Evolutionary conservation across 2,329 filamentous ascomycete genomes (phyloP).

Genomic region (Magnaporthiopsis incrustans): DNA sequence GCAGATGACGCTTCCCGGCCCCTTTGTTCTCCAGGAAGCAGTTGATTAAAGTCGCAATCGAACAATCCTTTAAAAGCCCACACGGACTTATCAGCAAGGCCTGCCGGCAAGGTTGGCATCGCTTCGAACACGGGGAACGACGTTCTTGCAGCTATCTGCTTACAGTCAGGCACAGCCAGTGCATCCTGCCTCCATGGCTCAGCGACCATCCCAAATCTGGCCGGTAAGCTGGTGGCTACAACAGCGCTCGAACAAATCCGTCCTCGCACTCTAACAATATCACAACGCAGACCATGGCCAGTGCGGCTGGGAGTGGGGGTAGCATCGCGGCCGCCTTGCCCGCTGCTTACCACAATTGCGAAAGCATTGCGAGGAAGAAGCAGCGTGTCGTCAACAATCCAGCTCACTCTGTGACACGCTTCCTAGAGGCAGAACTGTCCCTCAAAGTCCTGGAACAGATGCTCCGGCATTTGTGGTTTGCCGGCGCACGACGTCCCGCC

Average conservation of each 20-base stretch:
- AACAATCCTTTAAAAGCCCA: too few species aligned
- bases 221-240: conserved; percentile 9
- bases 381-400: conserved; percentile 4
- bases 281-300: conserved; percentile 9
- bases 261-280: conserved; percentile 7
- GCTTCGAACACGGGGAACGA: not conserved
- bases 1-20: too few species aligned
- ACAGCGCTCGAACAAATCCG: conserved; percentile 1
- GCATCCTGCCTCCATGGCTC: conserved; percentile 6
- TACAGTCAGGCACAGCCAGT: not conserved
- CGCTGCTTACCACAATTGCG: conserved; percentile 12
- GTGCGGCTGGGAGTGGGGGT: conserved; percentile 7
- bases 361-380: conserved; percentile 6
- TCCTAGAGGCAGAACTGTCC: conserved; percentile 6
- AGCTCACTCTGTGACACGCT: not conserved
- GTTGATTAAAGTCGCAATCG: too few species aligned
- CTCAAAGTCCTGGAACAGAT: not conserved
- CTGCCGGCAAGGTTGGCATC: not conserved
- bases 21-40: too few species aligned
- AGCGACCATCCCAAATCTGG: conserved; percentile 7
- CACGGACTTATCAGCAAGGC: too few species aligned
- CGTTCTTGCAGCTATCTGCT: conserved; percentile 3
- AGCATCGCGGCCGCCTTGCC: conserved; percentile 10
- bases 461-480: conserved; percentile 5
- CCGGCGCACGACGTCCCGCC: not conserved